Evolutionary conservation across 768 basidiomycete genomes (phyloP).

Genomic region (Macrolepiota dolichaula): DNA sequence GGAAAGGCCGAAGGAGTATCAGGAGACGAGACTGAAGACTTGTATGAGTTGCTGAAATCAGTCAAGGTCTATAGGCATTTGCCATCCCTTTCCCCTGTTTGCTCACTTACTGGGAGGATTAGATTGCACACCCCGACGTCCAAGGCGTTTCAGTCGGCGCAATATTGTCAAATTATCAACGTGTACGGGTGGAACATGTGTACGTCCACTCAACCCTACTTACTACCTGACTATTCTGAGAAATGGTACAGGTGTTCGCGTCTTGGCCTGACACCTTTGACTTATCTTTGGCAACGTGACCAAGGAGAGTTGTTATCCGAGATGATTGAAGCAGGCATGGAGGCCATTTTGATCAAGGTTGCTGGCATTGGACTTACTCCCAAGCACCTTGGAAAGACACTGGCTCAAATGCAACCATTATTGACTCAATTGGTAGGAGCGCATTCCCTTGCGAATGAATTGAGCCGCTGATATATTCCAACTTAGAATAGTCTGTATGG

Average conservation of each 20-base stretch:
- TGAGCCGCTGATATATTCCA: not conserved
- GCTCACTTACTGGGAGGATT: not conserved
- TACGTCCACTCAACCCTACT: constrained; percentile 35
- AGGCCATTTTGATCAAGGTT: constrained; percentile 89
- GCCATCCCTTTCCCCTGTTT: not conserved
- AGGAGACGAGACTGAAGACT: constrained; percentile 97
- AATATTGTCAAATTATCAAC: constrained; percentile 96
- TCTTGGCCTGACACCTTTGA: constrained; percentile 73
- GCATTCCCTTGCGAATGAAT: not conserved
- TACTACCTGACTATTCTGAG: not conserved
- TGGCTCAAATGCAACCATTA: constrained; percentile 71
- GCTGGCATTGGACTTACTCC: constrained; percentile 87
- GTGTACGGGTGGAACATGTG: constrained; percentile 98
- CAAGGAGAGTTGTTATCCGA: constrained; percentile 82
- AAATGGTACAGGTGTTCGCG: constrained; percentile 62
- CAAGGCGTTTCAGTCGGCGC: constrained; percentile 92
- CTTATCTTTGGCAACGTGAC: constrained; percentile 92
- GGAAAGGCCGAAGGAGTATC: constrained; percentile 41
- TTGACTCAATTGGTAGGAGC: constrained; percentile 65
- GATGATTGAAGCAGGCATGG: constrained; percentile 80
- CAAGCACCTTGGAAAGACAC: constrained; percentile 73
- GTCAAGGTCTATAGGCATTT: constrained; percentile 63
- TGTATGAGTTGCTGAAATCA: constrained; percentile 63
- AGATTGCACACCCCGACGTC: constrained; percentile 68
- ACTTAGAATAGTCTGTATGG: constrained; percentile 76